Conservation (phyloP, 345 rosid species). For the Rhodamnia argentea region DNA sequence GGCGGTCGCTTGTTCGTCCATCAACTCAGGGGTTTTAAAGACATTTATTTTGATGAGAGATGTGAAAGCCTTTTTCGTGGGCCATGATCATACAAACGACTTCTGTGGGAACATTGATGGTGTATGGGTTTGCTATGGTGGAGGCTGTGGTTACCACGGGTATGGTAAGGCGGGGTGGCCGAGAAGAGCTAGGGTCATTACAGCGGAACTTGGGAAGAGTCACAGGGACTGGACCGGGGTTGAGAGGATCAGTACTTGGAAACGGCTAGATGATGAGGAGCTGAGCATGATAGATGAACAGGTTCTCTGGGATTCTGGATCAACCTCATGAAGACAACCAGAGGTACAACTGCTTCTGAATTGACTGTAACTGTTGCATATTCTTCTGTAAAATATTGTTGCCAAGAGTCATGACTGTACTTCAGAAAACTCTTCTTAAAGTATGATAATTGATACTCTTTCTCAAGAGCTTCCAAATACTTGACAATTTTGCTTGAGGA, state of each 20-base stretch:
- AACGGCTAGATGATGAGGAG: slow-evolving; percentile 62
- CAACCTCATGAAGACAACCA: background rate
- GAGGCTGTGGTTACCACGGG: slow-evolving; percentile 92
- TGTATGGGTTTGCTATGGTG: slow-evolving; percentile 89
- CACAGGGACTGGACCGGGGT: slow-evolving; percentile 46
- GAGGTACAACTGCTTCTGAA: background rate
- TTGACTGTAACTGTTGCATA: background rate
- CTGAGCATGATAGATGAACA: slow-evolving; percentile 71
- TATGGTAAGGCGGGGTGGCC: slow-evolving; percentile 69
- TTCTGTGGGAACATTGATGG: slow-evolving; percentile 74
- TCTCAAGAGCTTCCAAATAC: background rate
- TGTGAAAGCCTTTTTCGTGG: slow-evolving; percentile 77
- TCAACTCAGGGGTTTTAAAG: slow-evolving; percentile 56
- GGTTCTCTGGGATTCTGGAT: slow-evolving; percentile 38
- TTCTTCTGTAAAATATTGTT: background rate
- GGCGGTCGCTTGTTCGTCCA: slow-evolving; percentile 61
- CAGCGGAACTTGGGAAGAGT: slow-evolving; percentile 51
- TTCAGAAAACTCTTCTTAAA: background rate
- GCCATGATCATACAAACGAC: slow-evolving; percentile 85
- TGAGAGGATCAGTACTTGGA: slow-evolving; percentile 64
- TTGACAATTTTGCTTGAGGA: background rate
- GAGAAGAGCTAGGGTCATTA: slow-evolving; percentile 66
- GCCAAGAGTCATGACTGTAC: background rate
- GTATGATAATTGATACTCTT: background rate
- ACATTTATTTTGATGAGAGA: slow-evolving; percentile 62